Evolutionary conservation across 768 basidiomycete genomes (phyloP).

Genomic region (Leucocoprinus leucothites): DNA sequence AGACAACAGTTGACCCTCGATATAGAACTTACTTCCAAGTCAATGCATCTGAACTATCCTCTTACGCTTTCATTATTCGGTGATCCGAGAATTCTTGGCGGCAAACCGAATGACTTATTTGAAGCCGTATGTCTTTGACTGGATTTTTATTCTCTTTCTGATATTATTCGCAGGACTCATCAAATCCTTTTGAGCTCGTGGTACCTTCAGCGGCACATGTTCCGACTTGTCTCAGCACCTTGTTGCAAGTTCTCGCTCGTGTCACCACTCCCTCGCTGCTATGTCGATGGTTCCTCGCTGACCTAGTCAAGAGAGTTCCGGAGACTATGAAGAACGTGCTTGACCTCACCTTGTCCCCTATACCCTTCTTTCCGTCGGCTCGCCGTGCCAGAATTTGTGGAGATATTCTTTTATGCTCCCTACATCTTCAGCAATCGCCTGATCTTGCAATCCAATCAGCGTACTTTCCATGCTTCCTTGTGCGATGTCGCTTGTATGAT

Average conservation of each 20-base stretch:
- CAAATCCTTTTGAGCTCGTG: constrained; percentile 30
- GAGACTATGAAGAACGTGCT: constrained; percentile 29
- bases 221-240: constrained; percentile 42
- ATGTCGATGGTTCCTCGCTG: constrained; percentile 47
- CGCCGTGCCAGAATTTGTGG: constrained; percentile 1
- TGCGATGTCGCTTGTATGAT: constrained; percentile 8
- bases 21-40: constrained; percentile 31
- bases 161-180: constrained; percentile 18
- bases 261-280: constrained; percentile 39
- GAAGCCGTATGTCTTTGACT: constrained; percentile 26
- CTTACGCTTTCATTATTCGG: constrained; percentile 38
- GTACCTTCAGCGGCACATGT: constrained; percentile 38
- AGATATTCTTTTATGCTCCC: neutral
- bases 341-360: constrained; percentile 34
- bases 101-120: constrained; percentile 26
- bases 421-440: neutral
- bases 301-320: constrained; percentile 38
- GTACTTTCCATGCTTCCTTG: constrained; percentile 4
- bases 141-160: neutral
- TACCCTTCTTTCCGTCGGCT: neutral
- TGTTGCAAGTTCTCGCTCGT: constrained; percentile 41
- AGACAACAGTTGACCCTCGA: constrained; percentile 10
- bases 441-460: neutral
- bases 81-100: constrained; percentile 30
- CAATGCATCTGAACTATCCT: constrained; percentile 33